Percentiles rank a stretch among this genome's conserved stretches.
These are phyloP conservation scores for Capniomyces stellatus DNA, from an alignment of 371 early-diverging fungal genomes.

Conservation along the genomic window DNA sequence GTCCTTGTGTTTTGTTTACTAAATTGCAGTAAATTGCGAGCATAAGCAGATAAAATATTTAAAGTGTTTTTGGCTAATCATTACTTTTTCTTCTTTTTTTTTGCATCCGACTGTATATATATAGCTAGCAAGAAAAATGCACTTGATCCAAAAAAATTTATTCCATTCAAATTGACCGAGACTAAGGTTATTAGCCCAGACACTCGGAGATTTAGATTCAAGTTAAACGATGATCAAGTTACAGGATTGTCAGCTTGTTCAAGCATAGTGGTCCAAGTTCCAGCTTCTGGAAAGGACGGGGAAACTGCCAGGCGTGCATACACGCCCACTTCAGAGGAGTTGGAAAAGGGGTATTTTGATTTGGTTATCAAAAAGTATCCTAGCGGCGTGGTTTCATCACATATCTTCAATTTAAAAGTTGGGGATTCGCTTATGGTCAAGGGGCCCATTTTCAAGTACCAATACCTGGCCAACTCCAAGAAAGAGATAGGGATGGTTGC, in stretches of 20 bases:
- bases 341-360: conserved; percentile 60
- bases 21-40: no score
- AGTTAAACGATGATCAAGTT: conserved; percentile 41
- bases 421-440: conserved; percentile 76
- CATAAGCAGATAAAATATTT: no score
- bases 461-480: conserved; percentile 52
- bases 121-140: no score
- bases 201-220: conserved; percentile 63
- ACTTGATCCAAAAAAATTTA: conserved; percentile 43
- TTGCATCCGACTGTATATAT: no score
- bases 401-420: conserved; percentile 53
- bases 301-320: conserved; percentile 66
- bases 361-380: conserved; percentile 68
- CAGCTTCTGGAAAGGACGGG: conserved; percentile 16
- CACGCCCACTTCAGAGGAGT: conserved; percentile 64
- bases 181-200: conserved; percentile 46
- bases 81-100: no score
- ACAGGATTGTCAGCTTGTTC: conserved; percentile 59
- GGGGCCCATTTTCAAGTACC: conserved; percentile 78
- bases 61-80: no score
- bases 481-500: conserved; percentile 66
- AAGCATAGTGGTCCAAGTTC: conserved; percentile 53
- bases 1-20: no score
- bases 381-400: conserved; percentile 44
- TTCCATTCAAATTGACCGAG: conserved; percentile 46